Base-by-base conservation (phyloP, 352 stramenopile genomes). In the Saprolegnia parasitica region DNA sequence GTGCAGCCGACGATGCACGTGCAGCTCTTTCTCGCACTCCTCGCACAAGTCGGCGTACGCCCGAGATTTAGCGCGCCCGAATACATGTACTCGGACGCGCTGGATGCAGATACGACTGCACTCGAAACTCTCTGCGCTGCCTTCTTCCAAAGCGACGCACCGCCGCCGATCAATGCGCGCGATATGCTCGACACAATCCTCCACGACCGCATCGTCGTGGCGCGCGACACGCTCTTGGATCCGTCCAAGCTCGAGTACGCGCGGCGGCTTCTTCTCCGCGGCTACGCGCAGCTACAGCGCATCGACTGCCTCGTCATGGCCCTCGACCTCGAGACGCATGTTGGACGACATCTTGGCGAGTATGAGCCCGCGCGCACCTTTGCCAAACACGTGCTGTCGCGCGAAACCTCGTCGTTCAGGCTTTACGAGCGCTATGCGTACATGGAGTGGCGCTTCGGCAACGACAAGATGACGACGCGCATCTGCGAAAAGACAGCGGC, bases 401-500 rank as follows among this genome's bases (percentile, higher is more conserved):
- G 32, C 18, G 56, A 32, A 8, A 20, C 56, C 5, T 29, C 35
- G 18, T 32, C 47, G 32, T 35, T 65, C 18, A 11, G 18, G n/a
- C 40, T 65, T 13, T 65, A 39, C 32, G 56, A 66, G 49, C 32
- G 65, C 13, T 90, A 93, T 55, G 80, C 83, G 8, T 74, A 80
- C 29, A 37, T 89, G 18, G 84, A 92, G 55, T 67, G 77, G 23
- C 66, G 61, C 11, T n/a, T 84, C 18, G 71, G 76, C 18, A 86
- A 89, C 45, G 46, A 71, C 0, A 77, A 76, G 9, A 78, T 87
- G 57, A 72, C 81, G 20, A 65, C 67, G 37, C 81, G 82, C 13
- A 80, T 89, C 16, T 90, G 81, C 29, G 79, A 84, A 23, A 91
- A 79, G 54, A 87, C 77, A 20, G 35, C 90, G 5, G 58, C 50